These are phyloP conservation scores for Aspergillus sp. DNA, from an alignment of 2,329 filamentous ascomycete genomes.

Conservation along the genomic window DNA sequence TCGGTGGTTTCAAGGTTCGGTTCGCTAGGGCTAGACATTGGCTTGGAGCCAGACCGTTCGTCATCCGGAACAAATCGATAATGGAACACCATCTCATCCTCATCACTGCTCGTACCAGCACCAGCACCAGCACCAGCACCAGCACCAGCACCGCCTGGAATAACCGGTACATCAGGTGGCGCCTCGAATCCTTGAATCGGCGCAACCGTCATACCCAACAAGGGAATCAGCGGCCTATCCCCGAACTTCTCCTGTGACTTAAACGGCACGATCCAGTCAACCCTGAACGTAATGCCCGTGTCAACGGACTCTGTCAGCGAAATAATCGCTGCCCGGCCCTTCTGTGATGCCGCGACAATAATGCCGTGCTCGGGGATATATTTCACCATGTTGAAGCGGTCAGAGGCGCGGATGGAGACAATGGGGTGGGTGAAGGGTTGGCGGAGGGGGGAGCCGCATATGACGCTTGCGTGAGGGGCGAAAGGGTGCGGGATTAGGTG, in stretches of 20 bases:
- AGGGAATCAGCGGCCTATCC: constrained; percentile 35
- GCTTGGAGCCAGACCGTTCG: not conserved
- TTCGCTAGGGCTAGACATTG: no score
- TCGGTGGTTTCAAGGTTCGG: no score
- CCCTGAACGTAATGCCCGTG: constrained; percentile 41
- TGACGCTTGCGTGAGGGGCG: constrained; percentile 20
- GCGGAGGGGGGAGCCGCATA: constrained; percentile 23
- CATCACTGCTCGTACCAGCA: no score
- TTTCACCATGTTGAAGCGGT: constrained; percentile 51
- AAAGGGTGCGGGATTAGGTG: constrained; percentile 29
- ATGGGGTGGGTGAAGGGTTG: constrained; percentile 20
- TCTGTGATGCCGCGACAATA: constrained; percentile 50
- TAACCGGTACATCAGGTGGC: constrained; percentile 26
- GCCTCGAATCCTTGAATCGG: constrained; percentile 47
- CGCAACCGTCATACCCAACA: constrained; percentile 50
- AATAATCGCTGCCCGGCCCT: constrained; percentile 49
- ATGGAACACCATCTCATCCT: constrained; percentile 12
- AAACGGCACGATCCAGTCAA: constrained; percentile 51
- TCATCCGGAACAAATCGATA: constrained; percentile 10
- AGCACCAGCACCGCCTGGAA: constrained; percentile 15
- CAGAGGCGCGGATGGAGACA: constrained; percentile 21
- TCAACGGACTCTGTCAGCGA: constrained; percentile 38
- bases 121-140: no score
- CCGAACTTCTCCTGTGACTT: constrained; percentile 40
- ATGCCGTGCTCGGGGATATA: constrained; percentile 53